phyloP scores from a whole-genome alignment of 805 yeast genomes.

The Candida arabinofermentans region DNA sequence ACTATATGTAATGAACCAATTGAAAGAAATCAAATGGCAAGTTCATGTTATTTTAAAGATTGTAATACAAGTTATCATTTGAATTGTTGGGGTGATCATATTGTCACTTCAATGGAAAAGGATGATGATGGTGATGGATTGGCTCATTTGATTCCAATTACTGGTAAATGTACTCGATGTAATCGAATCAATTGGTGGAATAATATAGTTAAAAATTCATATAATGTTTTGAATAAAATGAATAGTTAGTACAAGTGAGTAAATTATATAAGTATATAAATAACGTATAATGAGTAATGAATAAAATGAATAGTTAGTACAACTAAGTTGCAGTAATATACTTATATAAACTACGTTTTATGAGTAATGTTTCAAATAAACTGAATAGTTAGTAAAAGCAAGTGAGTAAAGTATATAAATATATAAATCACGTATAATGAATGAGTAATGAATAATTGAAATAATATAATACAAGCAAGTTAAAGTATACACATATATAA shows the following conservation, averaged over 20 bases:
- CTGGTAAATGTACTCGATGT: constrained; percentile 25
- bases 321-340: background rate
- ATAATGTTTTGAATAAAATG: constrained; percentile 8
- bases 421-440: background rate
- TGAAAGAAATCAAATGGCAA: constrained; percentile 13
- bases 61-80: constrained; percentile 34
- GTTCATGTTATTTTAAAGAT: constrained; percentile 22
- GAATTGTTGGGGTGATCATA: constrained; percentile 29
- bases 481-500: background rate
- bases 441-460: constrained; percentile 2
- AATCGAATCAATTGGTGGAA: constrained; percentile 26
- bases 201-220: constrained; percentile 22
- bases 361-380: background rate
- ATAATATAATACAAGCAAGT: background rate
- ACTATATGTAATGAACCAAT: constrained; percentile 10
- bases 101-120: constrained; percentile 6
- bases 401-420: background rate
- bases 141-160: constrained; percentile 22
- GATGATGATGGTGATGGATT: constrained; percentile 3
- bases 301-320: constrained; percentile 1
- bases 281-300: background rate
- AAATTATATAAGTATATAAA: background rate
- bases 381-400: background rate
- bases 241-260: background rate
- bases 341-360: background rate